Conservation (phyloP, 768 basidiomycete species). For the Podaxis carcinomalis region DNA sequence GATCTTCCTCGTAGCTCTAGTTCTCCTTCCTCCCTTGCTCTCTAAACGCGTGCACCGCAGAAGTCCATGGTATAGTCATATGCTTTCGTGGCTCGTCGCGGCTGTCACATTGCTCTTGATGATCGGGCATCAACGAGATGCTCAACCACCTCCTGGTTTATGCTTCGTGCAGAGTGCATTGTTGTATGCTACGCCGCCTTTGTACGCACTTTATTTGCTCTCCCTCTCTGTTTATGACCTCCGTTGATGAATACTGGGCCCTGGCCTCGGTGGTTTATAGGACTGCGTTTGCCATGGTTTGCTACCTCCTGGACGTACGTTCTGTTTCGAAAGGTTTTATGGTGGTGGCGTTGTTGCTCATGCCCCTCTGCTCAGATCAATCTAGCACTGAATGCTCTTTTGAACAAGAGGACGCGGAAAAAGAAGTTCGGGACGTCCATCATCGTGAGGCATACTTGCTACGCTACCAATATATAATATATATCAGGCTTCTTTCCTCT, state of each 20-base stretch:
- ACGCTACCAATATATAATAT: background rate
- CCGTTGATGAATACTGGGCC: background rate
- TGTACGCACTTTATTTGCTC: background rate
- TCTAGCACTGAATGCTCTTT: background rate
- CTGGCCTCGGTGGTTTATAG: background rate
- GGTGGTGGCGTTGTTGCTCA: background rate
- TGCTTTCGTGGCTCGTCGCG: constrained; percentile 6
- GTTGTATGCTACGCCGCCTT: constrained; percentile 3
- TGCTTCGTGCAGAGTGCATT: constrained; percentile 7
- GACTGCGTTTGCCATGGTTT: constrained; percentile 6
- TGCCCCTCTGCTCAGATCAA: background rate
- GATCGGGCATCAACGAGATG: constrained; percentile 3
- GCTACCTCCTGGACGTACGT: constrained; percentile 6
- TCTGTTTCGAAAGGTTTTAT: background rate
- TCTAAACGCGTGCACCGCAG: background rate
- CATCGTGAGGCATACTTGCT: background rate
- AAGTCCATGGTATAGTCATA: constrained; percentile 7
- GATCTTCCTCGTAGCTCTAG: background rate
- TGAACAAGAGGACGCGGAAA: background rate
- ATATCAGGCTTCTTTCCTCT: background rate
- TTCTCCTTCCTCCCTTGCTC: constrained; percentile 3
- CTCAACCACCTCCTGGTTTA: background rate
- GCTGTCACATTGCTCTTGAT: background rate
- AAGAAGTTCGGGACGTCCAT: background rate
- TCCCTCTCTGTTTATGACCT: background rate